Conservation (phyloP, 169 alveolate genomes). For the Plasmodium cynomolgi region DNA sequence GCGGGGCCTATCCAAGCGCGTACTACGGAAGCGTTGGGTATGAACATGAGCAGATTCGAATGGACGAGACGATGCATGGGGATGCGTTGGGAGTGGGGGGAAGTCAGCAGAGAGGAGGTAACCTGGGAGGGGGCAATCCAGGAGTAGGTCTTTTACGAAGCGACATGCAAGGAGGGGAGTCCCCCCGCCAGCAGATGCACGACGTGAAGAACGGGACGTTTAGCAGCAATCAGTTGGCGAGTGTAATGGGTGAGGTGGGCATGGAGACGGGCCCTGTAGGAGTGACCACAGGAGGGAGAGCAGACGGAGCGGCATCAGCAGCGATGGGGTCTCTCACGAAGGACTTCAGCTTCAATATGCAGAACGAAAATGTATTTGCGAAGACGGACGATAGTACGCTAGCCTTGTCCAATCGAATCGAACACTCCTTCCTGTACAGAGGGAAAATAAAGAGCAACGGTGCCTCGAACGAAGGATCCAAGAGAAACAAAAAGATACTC, state of each 20-base stretch:
- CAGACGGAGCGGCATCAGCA: background rate
- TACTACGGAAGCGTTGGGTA: background rate
- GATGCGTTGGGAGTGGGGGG: background rate
- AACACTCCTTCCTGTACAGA: background rate
- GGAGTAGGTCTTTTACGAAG: background rate
- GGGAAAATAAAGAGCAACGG: background rate
- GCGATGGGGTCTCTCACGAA: background rate
- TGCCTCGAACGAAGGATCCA: background rate
- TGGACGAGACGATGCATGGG: background rate
- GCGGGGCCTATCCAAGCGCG: background rate
- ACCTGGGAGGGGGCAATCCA: background rate
- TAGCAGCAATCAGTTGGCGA: background rate
- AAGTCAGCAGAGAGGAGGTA: background rate
- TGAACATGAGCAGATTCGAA: background rate
- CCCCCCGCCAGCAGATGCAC: background rate
- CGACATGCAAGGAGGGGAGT: background rate
- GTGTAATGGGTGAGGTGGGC: background rate
- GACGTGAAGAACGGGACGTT: background rate
- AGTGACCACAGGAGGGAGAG: background rate
- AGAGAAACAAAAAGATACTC: conserved; percentile 14
- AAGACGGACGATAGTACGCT: background rate
- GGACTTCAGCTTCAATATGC: background rate
- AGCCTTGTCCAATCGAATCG: background rate
- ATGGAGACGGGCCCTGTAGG: background rate
- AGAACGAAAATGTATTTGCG: background rate